Evolutionary conservation across 495 filamentous ascomycete species (phyloP), one percentile per base, ranked within the genome.

Genomic region (Penicillium pancosmium): DNA sequence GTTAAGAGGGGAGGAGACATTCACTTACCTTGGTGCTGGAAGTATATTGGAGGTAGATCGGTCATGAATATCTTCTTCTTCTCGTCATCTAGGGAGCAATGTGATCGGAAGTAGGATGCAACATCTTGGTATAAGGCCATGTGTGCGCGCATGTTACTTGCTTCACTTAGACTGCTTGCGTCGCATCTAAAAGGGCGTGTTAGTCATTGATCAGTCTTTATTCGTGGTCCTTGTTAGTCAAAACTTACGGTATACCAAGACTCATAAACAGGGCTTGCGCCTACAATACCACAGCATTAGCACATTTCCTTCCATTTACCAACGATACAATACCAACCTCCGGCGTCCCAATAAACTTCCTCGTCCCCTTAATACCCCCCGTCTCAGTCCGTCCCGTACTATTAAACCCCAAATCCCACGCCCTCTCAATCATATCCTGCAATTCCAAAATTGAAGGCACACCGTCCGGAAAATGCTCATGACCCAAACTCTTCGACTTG

Each of bases 311-410:
- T 2, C 34, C 34, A 43, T 15, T 54, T 50, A 9, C 1, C n/a
- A 1, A 49, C 1, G 2, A 21, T 23, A 27, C 15, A 36, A 21
- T 1, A 66, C 73, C 62, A 68, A 92, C 92, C 80, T 98, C 94
- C 19, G 91, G 86, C 5, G 94, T 97, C 51, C 94, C 94, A 70
- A 98, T 97, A 63, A 93, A 98, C 67, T 97, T 98, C 33, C 94
- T 84, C 0, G 94, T 97, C 3, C 90, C 90, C 52, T 76, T 82
- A 61, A 98, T 89, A 3, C 92, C 92, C 13, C 94, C 93, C 3
- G 94, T 97, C 72, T 98, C 91, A 4, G 83, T 62, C 35, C 90
- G 81, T 0, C 90, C 92, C 23, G 81, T 76, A 15, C 78, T 70
- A 66, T 94, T 93, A 67, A 94, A 91, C 5, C 91, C 92, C 70